Conservation (phyloP, 2,329 filamentous ascomycete genomes). For the Emmonsiellopsis sp. region DNA sequence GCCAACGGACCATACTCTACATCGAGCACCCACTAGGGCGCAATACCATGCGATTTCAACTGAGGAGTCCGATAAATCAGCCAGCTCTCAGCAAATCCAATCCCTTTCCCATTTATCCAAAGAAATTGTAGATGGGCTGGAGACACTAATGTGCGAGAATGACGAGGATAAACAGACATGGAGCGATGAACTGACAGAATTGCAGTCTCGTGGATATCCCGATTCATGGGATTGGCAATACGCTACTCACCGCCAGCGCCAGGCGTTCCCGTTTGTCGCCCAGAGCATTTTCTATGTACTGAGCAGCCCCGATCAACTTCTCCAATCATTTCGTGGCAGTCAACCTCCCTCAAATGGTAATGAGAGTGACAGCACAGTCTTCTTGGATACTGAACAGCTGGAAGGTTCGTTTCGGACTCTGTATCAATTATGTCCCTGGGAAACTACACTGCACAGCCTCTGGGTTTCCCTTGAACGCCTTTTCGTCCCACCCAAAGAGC, state of each 20-base stretch:
- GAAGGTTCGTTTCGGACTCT: conserved; percentile 26
- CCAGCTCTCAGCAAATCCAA: not conserved
- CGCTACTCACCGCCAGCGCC: conserved; percentile 27
- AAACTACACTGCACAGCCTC: conserved; percentile 32
- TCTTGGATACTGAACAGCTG: conserved; percentile 17
- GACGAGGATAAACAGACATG: conserved; percentile 29
- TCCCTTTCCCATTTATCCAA: conserved; percentile 22
- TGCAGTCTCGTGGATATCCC: conserved; percentile 26
- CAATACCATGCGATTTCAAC: not conserved
- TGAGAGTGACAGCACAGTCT: conserved; percentile 5
- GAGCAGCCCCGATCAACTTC: conserved; percentile 29
- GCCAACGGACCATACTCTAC: not conserved
- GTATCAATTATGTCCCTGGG: conserved; percentile 29
- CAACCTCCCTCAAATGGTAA: not conserved
- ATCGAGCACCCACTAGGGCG: not conserved
- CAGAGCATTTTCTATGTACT: conserved; percentile 38
- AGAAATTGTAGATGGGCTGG: conserved; percentile 29
- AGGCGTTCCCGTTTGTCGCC: conserved; percentile 31
- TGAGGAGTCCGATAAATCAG: not conserved
- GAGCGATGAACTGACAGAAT: conserved; percentile 28
- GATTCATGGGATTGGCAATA: conserved; percentile 29
- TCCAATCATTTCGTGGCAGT: conserved; percentile 29
- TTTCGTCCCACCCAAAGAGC: conserved; percentile 29
- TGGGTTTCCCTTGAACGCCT: conserved; percentile 31
- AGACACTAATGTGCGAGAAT: conserved; percentile 25